phyloP scores from a whole-genome alignment of 352 stramenopile species.

The Elongisporangium prolatum region DNA sequence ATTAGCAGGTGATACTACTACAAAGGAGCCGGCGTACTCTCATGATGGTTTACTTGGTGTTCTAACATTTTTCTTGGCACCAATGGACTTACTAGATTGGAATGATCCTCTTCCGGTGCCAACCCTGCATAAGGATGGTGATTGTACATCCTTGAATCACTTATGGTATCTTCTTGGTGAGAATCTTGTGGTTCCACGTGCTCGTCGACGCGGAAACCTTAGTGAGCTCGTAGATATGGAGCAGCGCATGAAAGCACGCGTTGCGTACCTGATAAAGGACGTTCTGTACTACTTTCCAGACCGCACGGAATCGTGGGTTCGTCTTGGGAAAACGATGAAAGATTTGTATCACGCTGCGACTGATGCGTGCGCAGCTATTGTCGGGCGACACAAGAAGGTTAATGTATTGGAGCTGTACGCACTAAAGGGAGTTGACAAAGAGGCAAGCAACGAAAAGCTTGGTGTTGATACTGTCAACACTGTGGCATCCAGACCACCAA shows the following conservation, averaged over 20 bases:
- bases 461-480: background rate
- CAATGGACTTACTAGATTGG: slow-evolving; percentile 30
- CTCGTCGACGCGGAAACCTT: slow-evolving; percentile 53
- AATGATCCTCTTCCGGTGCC: slow-evolving; percentile 10
- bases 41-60: slow-evolving; percentile 3
- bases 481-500: background rate
- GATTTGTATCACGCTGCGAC: slow-evolving; percentile 61
- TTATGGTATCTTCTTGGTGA: slow-evolving; percentile 72
- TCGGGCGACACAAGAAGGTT: slow-evolving; percentile 38
- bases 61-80: slow-evolving; percentile 28
- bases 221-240: slow-evolving; percentile 60
- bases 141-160: slow-evolving; percentile 27
- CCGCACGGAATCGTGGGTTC: slow-evolving; percentile 61
- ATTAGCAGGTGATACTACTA: slow-evolving; percentile 13
- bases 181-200: slow-evolving; percentile 63
- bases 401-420: slow-evolving; percentile 33
- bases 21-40: slow-evolving; percentile 3
- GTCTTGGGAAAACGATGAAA: slow-evolving; percentile 62
- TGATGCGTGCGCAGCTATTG: slow-evolving; percentile 48
- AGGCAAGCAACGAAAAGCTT: background rate
- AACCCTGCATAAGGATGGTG: background rate
- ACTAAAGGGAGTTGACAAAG: slow-evolving; percentile 1
- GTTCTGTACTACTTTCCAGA: slow-evolving; percentile 54
- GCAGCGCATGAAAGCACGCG: slow-evolving; percentile 41
- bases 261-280: slow-evolving; percentile 56